Evolutionary conservation across 768 basidiomycete genomes (phyloP).

Genomic region (Tephrocybe sp.): DNA sequence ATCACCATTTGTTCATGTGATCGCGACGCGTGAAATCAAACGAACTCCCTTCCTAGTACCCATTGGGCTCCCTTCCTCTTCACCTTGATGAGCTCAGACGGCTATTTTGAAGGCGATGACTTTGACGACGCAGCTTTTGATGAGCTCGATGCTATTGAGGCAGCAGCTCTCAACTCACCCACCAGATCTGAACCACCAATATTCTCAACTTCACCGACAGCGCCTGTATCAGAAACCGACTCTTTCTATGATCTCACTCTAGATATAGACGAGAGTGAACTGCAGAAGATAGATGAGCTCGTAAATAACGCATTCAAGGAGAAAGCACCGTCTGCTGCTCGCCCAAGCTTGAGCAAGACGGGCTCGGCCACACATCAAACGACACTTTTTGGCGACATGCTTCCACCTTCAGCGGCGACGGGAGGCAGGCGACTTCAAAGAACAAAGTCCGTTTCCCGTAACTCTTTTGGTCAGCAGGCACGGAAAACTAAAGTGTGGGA

Average conservation of each 20-base stretch:
- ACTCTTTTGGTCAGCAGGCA: slow-evolving; percentile 53
- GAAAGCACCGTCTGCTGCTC: slow-evolving; percentile 40
- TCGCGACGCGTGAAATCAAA: slow-evolving; percentile 20
- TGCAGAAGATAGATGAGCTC: slow-evolving; percentile 53
- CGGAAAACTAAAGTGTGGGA: slow-evolving; percentile 88
- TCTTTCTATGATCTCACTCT: slow-evolving; percentile 56
- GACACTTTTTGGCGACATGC: slow-evolving; percentile 65
- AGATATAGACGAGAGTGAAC: slow-evolving; percentile 55
- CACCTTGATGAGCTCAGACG: slow-evolving; percentile 70
- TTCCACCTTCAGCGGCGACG: slow-evolving; percentile 36
- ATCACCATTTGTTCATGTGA: slow-evolving; percentile 24
- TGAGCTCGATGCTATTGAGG: slow-evolving; percentile 73
- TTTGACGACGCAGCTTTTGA: slow-evolving; percentile 58
- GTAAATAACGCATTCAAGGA: slow-evolving; percentile 48
- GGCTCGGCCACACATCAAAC: slow-evolving; percentile 52
- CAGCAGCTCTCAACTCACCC: slow-evolving; percentile 33
- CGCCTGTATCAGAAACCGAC: slow-evolving; percentile 31
- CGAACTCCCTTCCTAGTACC: too few species aligned
- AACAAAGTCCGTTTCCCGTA: slow-evolving; percentile 41
- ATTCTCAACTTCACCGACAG: slow-evolving; percentile 14
- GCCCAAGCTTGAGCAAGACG: slow-evolving; percentile 39
- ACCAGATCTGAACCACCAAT: slow-evolving; percentile 11
- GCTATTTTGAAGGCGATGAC: slow-evolving; percentile 68
- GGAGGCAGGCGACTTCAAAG: slow-evolving; percentile 30
- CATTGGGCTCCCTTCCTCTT: background rate